Evolutionary conservation across 1,284 basidiomycete genomes (phyloP), one percentile per base, ranked within the genome.

Genomic region (Heimioporus punctisporus): DNA sequence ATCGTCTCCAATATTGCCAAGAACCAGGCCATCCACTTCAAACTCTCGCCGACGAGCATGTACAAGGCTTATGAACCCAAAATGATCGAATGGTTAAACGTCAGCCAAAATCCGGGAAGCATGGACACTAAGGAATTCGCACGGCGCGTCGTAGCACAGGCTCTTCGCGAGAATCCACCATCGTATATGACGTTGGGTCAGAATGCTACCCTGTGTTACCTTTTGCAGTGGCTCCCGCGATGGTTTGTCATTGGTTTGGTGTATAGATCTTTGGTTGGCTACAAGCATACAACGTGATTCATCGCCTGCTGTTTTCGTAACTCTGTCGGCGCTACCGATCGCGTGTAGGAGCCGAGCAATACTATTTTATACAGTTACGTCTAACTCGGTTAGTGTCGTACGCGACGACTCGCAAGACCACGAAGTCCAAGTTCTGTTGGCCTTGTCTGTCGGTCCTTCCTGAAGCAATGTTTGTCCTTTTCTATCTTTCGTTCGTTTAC

Each of bases 1-100:
- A 72, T 89, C 48, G 74, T 70, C 45, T 87, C 87, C 3, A 86
- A 88, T 63, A 78, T 88, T 50, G 66, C 83, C 12, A 66, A 65
- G 27, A 88, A 85, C 56, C 76, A 76, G 43, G 67, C 70, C 1
- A 57, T 64, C 26, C 66, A 61, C 3, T 81, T 82, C 56, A 56
- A 60, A 26, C 73, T 87, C 15, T 74, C 81, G 0, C 65, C 74
- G 6, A 69, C 74, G 42, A 80, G 82, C 4, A 65, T 85, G 27
- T 90, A 86, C 69, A 67, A 66, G 11, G 64, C 67, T 2, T 88
- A 76, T 65, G 62, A 82, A 4, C 70, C 78, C 10, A 78, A 78
- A 48, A 86, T 87, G 31, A 62, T 81, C 14, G 65, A 71, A 44
- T 78, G 86, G 24, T 77, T 88, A 62, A 65, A 79, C 54, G 61